Base-by-base conservation (phyloP, 345 rosid genomes). In the Aegle marmelos region DNA sequence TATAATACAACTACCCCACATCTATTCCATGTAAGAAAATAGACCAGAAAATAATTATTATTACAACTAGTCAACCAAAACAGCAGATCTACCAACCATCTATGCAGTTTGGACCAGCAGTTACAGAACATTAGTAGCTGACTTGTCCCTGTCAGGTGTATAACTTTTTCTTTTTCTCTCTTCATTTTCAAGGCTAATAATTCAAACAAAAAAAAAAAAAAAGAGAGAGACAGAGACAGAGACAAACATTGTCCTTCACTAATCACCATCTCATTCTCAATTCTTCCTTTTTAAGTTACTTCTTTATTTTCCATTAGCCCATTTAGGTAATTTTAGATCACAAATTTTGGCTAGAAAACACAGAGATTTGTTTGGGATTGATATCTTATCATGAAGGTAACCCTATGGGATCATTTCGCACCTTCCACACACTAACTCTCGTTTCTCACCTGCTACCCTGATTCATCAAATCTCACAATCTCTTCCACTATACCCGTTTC, bases 71-170 rank as follows among this genome's bases (percentile, higher is more conserved):
- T 61, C 30, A 37, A 54, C 21, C 22, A 22, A 34, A 19, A 14
- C 14, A 8, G 17, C 63, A 59, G 37, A 74, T 72, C 53, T 39
- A 79, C 80, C 85, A 59, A 82, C 70, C 36, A 10, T n/a, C 4
- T 76, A 2, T 74, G 11, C 45, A 62, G 3, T 33, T 14, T 68
- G 9, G 4, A 25, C 70, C 75, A 36, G 50, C 24, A 1, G n/a
- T 17, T 3, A 50, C 7, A 13, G 63, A 59, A 22, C 22, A 16
- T 58, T 22, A 21, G 76, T 57, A 25, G 82, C 54, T 76, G 17
- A 53, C 36, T 10, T 82, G 85, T 82, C 82, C 2, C 9, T 64
- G 57, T 78, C 85, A 75, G 16, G 11, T 58, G 25, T 66, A 58
- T 62, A 50, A n/a, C 48, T 2, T 41, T 11, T 45, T 34, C 7